A percentile compares a stretch with the other conserved stretches of the same genome.
phyloP scores from a whole-genome alignment of 2,329 filamentous ascomycete genomes.

The Blastomyces emzantsi region DNA sequence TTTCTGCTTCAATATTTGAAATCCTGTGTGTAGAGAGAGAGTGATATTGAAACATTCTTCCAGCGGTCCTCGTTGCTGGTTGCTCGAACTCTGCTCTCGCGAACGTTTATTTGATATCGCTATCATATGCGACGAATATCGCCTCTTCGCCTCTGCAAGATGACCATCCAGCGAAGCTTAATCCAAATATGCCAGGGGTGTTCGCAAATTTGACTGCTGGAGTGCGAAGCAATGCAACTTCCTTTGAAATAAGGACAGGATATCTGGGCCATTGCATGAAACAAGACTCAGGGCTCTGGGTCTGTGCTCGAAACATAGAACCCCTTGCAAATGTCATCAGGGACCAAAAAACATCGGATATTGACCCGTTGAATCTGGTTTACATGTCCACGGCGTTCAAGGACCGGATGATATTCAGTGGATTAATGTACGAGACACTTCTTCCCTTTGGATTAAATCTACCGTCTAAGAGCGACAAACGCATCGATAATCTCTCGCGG shows the following conservation, averaged over 20 bases:
- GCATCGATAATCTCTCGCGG: constrained; percentile 8
- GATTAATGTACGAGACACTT: constrained; percentile 14
- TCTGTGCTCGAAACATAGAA: constrained; percentile 96
- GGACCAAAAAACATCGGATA: constrained; percentile 54
- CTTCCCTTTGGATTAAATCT: background rate
- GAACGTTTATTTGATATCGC: constrained; percentile 89
- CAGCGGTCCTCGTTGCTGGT: constrained; percentile 84
- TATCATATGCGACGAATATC: constrained; percentile 60
- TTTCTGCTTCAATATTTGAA: background rate
- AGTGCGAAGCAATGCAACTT: constrained; percentile 78
- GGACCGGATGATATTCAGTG: constrained; percentile 16
- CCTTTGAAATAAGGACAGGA: constrained; percentile 82
- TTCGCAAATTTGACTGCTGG: constrained; percentile 74
- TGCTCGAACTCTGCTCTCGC: constrained; percentile 97
- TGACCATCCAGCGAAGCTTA: constrained; percentile 69
- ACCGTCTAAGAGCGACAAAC: constrained; percentile 13
- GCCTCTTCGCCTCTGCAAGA: constrained; percentile 29
- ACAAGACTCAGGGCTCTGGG: constrained; percentile 77
- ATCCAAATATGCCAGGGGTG: constrained; percentile 82
- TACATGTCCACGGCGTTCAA: constrained; percentile 16
- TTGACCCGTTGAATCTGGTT: constrained; percentile 75
- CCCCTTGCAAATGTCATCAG: constrained; percentile 74
- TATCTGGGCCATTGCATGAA: constrained; percentile 98
- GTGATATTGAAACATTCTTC: background rate
- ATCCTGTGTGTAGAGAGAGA: background rate